phyloP scores from a whole-genome alignment of 805 yeast species.

The Wickerhamomyces chaumierensis region DNA sequence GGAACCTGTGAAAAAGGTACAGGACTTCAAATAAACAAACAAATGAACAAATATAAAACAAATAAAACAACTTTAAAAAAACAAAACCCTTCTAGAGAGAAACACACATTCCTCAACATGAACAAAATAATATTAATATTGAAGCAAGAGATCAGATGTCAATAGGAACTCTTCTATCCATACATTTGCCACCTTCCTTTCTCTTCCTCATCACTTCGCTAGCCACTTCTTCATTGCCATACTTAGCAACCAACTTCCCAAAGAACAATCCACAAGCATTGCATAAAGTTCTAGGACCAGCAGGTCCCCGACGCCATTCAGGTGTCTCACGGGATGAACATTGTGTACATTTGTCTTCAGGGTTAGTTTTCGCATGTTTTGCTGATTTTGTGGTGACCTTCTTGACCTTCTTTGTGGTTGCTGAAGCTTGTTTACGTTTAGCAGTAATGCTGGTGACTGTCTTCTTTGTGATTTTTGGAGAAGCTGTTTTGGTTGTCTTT shows the following conservation, averaged over 20 bases:
- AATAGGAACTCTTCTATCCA: neutral
- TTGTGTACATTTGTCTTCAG: conserved; percentile 2
- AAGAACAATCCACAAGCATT: conserved; percentile 13
- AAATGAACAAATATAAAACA: too few species aligned
- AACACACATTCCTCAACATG: too few species aligned
- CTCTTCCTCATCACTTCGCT: neutral
- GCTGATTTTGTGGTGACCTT: neutral
- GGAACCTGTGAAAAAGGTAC: too few species aligned
- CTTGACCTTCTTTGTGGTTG: too few species aligned
- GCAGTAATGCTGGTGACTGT: too few species aligned
- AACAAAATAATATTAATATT: too few species aligned
- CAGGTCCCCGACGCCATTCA: conserved; percentile 13
- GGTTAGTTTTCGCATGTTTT: neutral
- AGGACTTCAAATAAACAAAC: too few species aligned
- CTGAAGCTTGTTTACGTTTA: too few species aligned
- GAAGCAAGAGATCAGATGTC: too few species aligned
- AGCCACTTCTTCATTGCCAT: conserved; percentile 1
- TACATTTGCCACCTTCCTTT: neutral
- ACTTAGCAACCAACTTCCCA: conserved; percentile 7
- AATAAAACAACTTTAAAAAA: too few species aligned
- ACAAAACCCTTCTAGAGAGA: neutral
- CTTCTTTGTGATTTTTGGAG: neutral
- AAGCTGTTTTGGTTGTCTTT: too few species aligned
- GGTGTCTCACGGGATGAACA: conserved; percentile 8
- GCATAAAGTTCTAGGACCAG: conserved; percentile 10